Evolutionary conservation across 179 eudicot genomes (phyloP), one percentile per base, ranked within the genome.

Genomic region (Nepenthes alata): DNA sequence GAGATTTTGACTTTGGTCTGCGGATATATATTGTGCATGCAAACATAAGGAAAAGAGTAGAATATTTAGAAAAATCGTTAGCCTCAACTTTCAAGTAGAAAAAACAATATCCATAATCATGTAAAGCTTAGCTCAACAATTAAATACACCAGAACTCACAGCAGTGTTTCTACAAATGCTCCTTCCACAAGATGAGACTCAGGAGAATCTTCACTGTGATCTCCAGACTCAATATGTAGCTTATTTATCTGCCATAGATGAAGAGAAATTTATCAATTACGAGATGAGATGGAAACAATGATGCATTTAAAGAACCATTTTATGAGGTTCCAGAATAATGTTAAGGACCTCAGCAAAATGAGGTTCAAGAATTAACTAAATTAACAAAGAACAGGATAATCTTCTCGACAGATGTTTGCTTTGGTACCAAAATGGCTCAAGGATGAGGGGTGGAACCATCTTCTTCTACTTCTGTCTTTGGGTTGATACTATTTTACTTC

Each of bases 171-270:
- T 55, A 93, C 83, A 81, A 87, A 93, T 55, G 99, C 97, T 64
- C 74, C 86, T 76, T 93, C 97, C 44, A 93, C 93, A 44, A 83
- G 91, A 78, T 89, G 87, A 75, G 74, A 68, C 76, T 85, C 89
- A 55, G 77, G 89, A 74, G 72, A 65, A 69, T 89, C 97, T 65
- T 83, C 95, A 9, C 66, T 72, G 54, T 63, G 55, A 70, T 82
- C 93, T 61, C 75, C 82, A n/a, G 82, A 79, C 53, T 87, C 94
- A 3, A 66, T 37, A 48, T 77, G 75, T 55, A 85, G 79, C 54
- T 63, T 75, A 60, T 75, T 80, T 64, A 77, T 66, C 78, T 79
- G 74, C 53, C 58, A 56, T 13, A 49, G 45, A 66, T 57, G 44
- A 58, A 34, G n/a, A 37, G 8, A 7, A 52, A 49, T 8, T 34